Base-by-base conservation (phyloP, 371 early-diverging fungal species). In the Lichtheimia corymbifera region DNA sequence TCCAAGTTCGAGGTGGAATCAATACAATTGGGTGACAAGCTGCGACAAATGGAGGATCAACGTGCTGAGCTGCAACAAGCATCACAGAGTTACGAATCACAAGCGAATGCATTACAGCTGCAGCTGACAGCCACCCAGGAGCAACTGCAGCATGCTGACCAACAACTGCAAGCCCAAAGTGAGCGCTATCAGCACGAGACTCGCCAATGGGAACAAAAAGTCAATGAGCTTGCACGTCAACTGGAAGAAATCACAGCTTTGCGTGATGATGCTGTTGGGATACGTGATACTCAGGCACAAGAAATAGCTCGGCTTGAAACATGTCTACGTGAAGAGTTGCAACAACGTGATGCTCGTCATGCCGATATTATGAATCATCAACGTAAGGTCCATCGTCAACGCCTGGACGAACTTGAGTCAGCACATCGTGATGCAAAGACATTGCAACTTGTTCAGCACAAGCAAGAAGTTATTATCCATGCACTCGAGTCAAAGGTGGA, bases 381-480 rank as follows among this genome's bases (percentile, higher is more conserved):
- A 13, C 71, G 4, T 28, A 43, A 2, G 35, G 61, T 22, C 47
- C 22, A 47, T 22, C 47, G 43, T 65, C 67, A 40, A 58, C 47
- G 47, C 5, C 22, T 47, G 5, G 18, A 47, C 47, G 47, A 47
- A n/a, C 47, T 47, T n/a, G 47, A 47, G 2, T 18, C n/a, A 22
- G 47, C 47, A 9, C 47, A 47, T n/a, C n/a, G 22, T n/a, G 18
- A 47, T 1, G 47, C 22, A 22, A 22, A n/a, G 18, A 47, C 67
- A 9, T 54, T 79, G 12, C 63, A 57, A 0, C 50, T 50, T 1
- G 67, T 79, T 12, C 77, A 74, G 28, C 68, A 68, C 20, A 72
- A 74, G 45, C 80, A 79, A 65, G 75, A 76, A 47, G 63, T 50
- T 6, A 67, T 79, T 24, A 79, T 79, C 20, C 58, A 68, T 50